Percentiles rank a stretch among this genome's conserved stretches.
Conservation (phyloP, 495 filamentous ascomycete species). For the Daldinia decipiens region DNA sequence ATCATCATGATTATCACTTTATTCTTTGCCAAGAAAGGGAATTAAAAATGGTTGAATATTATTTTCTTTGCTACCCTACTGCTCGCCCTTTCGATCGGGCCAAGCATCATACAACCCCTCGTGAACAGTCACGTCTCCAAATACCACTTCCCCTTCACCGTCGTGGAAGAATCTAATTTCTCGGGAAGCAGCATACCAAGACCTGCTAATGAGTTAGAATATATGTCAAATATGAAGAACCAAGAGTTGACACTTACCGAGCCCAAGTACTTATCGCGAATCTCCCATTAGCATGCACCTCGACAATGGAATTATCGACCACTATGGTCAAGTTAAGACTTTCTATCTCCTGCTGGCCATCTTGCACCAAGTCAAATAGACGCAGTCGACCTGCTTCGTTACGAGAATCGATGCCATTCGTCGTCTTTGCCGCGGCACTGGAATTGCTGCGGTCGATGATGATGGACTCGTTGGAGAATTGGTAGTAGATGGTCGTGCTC, state of each 20-base stretch:
- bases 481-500: constrained; percentile 48
- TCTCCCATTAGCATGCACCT: constrained; percentile 56
- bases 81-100: constrained; percentile 24
- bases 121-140: constrained; percentile 37
- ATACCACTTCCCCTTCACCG: constrained; percentile 28
- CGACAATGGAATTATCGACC: constrained; percentile 54
- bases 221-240: neutral
- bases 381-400: constrained; percentile 43
- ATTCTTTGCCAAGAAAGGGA: neutral
- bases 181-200: constrained; percentile 38
- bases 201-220: constrained; percentile 35
- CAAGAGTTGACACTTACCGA: constrained; percentile 24
- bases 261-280: constrained; percentile 51
- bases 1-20: neutral
- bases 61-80: neutral
- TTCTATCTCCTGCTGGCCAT: constrained; percentile 36
- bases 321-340: constrained; percentile 50
- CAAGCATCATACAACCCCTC: constrained; percentile 41
- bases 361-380: constrained; percentile 37
- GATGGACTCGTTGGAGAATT: constrained; percentile 41
- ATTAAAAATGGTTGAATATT: neutral
- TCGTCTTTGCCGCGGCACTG: constrained; percentile 40
- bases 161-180: constrained; percentile 44
- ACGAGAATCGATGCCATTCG: constrained; percentile 38
- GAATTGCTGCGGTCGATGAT: constrained; percentile 46